Evolutionary conservation across 352 stramenopile genomes (phyloP).

Genomic region (Globisporangium spinosum): DNA sequence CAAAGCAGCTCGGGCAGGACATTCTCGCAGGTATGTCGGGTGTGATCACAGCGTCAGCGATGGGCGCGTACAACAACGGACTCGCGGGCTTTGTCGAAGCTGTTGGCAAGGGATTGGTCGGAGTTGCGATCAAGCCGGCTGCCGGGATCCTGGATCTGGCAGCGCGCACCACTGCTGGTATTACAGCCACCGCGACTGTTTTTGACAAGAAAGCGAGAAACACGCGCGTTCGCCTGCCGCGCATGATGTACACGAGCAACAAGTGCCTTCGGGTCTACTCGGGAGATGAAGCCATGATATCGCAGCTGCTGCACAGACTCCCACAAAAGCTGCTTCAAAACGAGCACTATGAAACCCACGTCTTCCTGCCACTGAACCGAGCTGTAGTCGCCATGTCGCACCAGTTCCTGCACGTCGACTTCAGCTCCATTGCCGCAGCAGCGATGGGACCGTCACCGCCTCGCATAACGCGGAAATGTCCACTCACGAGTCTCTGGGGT

Average conservation of each 20-base stretch:
- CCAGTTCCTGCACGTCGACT: constrained; percentile 63
- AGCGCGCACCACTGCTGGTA: constrained; percentile 69
- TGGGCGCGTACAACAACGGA: constrained; percentile 88
- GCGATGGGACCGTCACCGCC: constrained; percentile 20
- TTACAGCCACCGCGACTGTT: constrained; percentile 80
- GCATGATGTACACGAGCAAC: constrained; percentile 74
- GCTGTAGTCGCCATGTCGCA: constrained; percentile 74
- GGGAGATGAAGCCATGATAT: constrained; percentile 61
- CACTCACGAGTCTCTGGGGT: constrained; percentile 39
- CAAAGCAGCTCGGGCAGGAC: constrained; percentile 89
- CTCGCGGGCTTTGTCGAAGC: constrained; percentile 88
- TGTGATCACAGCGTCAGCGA: constrained; percentile 88
- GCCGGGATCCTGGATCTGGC: constrained; percentile 83
- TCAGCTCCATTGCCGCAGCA: constrained; percentile 27
- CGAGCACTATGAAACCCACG: constrained; percentile 75
- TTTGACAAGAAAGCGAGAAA: constrained; percentile 76
- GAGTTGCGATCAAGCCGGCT: constrained; percentile 86
- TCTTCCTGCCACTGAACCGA: constrained; percentile 60
- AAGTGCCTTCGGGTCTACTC: constrained; percentile 79
- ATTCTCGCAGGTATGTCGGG: constrained; percentile 89
- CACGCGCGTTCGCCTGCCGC: constrained; percentile 61
- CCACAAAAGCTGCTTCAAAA: constrained; percentile 56
- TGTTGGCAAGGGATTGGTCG: constrained; percentile 83
- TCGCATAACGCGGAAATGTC: constrained; percentile 46
- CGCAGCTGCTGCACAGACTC: constrained; percentile 55